A percentile compares a stretch with the other conserved stretches of the same genome.
phyloP scores from a whole-genome alignment of 2,329 filamentous ascomycete genomes.

The Sphaerulina populicola region DNA sequence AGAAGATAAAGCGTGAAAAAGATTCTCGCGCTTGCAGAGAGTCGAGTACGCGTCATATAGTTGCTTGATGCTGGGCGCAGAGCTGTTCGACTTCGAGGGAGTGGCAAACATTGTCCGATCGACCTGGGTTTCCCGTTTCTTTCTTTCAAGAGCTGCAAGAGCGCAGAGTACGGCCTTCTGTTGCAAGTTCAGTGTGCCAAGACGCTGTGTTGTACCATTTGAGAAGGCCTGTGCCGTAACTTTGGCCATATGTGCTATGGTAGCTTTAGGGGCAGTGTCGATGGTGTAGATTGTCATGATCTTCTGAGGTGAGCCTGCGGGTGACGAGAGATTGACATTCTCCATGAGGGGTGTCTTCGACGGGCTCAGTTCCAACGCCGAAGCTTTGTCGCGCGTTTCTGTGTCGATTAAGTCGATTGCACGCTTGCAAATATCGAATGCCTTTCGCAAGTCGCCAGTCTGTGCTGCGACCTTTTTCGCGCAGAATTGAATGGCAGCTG shows the following conservation, averaged over 20 bases:
- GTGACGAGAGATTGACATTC: slow-evolving; percentile 65
- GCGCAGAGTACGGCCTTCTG: slow-evolving; percentile 93
- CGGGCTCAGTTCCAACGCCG: slow-evolving; percentile 49
- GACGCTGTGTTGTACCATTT: slow-evolving; percentile 74
- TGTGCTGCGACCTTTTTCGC: slow-evolving; percentile 91
- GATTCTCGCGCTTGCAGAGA: slow-evolving; percentile 77
- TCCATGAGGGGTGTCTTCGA: slow-evolving; percentile 72
- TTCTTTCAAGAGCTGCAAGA: slow-evolving; percentile 76
- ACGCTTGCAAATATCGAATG: slow-evolving; percentile 85
- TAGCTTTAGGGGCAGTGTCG: slow-evolving; percentile 77
- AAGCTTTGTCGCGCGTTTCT: slow-evolving; percentile 68
- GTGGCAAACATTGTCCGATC: slow-evolving; percentile 31
- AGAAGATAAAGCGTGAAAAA: slow-evolving; percentile 78
- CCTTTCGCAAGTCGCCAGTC: slow-evolving; percentile 87
- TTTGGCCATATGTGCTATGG: slow-evolving; percentile 82
- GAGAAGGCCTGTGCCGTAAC: slow-evolving; percentile 84
- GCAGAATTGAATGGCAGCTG: slow-evolving; percentile 85
- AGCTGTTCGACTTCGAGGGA: slow-evolving; percentile 34
- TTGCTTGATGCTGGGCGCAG: slow-evolving; percentile 71
- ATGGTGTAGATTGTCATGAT: slow-evolving; percentile 49
- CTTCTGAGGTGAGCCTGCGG: slow-evolving; percentile 39
- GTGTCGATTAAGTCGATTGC: slow-evolving; percentile 82
- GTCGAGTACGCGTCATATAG: slow-evolving; percentile 76
- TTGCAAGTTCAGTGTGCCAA: slow-evolving; percentile 84
- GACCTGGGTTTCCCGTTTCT: slow-evolving; percentile 45